A percentile compares a stretch with the other conserved stretches of the same genome.
phyloP scores from a whole-genome alignment of 2,329 filamentous ascomycete species.

The Ustulina deusta region DNA sequence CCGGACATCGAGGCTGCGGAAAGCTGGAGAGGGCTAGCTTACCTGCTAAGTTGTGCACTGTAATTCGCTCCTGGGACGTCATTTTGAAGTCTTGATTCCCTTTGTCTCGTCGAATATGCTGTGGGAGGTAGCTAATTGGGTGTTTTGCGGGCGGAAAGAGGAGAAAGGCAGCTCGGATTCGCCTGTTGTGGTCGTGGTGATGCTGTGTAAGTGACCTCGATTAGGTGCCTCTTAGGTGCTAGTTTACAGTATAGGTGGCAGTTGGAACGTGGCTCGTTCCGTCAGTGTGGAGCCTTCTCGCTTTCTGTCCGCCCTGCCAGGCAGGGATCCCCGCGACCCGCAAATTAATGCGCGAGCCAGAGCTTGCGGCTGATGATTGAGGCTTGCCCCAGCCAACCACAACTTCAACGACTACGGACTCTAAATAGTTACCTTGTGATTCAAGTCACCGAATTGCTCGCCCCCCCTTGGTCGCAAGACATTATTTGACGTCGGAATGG shows the following conservation, averaged over 20 bases:
- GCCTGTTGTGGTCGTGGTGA: neutral
- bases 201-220: constrained; percentile 9
- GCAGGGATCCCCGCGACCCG: constrained; percentile 5
- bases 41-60: constrained; percentile 76
- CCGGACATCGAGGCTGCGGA: constrained; percentile 10
- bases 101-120: constrained; percentile 1
- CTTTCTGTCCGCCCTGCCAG: neutral
- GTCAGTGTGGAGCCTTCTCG: constrained; percentile 37
- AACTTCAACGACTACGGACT: constrained; percentile 7
- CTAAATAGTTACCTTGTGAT: neutral
- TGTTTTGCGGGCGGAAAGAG: neutral
- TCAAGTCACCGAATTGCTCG: constrained; percentile 15
- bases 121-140: neutral
- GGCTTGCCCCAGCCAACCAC: constrained; percentile 27
- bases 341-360: neutral
- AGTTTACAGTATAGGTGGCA: no score
- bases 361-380: constrained; percentile 36
- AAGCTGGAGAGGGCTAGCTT: constrained; percentile 22
- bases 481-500: constrained; percentile 68
- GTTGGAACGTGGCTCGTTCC: constrained; percentile 42
- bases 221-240: no score
- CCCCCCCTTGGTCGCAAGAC: constrained; percentile 19
- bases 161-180: neutral
- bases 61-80: constrained; percentile 68
- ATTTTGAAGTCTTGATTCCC: constrained; percentile 47